Evolutionary conservation across 148 eudicot species (phyloP), one percentile per base, ranked within the genome.

Genomic region (Salicornia ramosissima): DNA sequence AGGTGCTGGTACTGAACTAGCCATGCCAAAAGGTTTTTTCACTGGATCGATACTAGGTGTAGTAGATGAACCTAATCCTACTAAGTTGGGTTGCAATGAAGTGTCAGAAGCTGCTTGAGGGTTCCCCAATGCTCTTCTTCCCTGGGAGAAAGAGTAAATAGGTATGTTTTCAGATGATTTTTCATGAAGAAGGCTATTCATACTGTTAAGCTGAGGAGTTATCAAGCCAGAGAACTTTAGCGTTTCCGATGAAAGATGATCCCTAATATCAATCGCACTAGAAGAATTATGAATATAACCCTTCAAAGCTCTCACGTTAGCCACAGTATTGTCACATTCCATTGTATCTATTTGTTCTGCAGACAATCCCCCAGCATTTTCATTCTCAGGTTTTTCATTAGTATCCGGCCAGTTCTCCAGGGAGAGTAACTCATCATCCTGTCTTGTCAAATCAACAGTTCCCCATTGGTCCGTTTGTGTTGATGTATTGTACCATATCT

Each of bases 401-500:
- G 78, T 66, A 30, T 88, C 92, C 65, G 95, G 74, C 95, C 90
- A 85, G 65, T 69, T 80, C 78, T 82, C 85, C 79, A 85, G 45
- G 39, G 82, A 78, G 73, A 86, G 88, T 80, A 88, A 75, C 73
- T 90, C 95, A 56, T 76, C 85, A 2, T 78, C 72, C 65, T 84
- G 82, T 77, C 84, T 80, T 40, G 71, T 73, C 51, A 84, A 65
- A 64, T 85, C 95, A 39, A 72, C 65, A 52, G 77, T 57, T 64
- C 84, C 92, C 79, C 77, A 67, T 59, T 82, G 87, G 69, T 83
- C 88, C 67, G 86, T 80, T 71, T 78, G 90, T 46, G 92, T 70
- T 68, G 96, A 87, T 69, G 92, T 70, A 78, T 79, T 93, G 82
- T 90, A 94, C 98, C 98, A 94, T 75, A 94, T 90, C 86, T 87